phyloP scores from a whole-genome alignment of 2,329 filamentous ascomycete genomes.

The Diaporthe vaccinii region DNA sequence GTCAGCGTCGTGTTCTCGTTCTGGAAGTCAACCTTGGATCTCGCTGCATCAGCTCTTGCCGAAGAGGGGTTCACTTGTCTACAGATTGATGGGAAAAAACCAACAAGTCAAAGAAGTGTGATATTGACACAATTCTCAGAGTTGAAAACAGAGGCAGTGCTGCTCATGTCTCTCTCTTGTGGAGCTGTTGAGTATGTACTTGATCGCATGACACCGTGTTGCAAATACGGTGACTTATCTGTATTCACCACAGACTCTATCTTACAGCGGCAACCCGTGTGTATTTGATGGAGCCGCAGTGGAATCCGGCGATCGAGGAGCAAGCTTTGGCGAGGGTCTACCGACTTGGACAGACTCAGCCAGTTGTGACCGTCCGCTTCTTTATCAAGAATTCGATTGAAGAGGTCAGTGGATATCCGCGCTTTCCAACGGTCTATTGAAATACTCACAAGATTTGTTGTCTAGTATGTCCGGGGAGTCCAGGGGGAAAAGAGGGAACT shows the following conservation, averaged over 20 bases:
- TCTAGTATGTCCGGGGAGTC: neutral
- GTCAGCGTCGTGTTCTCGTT: constrained; percentile 26
- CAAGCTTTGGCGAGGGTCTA: constrained; percentile 12
- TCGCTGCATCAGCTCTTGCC: constrained; percentile 5
- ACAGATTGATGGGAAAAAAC: neutral
- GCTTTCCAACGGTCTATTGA: neutral
- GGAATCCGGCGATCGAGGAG: constrained; percentile 12
- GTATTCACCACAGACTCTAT: neutral
- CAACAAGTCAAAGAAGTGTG: neutral
- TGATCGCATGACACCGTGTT: neutral
- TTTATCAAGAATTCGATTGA: neutral
- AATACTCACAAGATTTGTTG: neutral
- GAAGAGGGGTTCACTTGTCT: neutral
- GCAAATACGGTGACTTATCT: neutral
- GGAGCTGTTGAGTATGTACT: constrained; percentile 8
- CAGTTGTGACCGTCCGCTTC: constrained; percentile 4
- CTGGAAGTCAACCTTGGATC: constrained; percentile 24
- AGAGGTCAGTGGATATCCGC: neutral
- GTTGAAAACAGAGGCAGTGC: neutral
- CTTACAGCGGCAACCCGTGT: neutral
- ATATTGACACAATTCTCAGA: neutral
- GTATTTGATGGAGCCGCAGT: constrained; percentile 33
- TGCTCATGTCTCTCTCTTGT: constrained; percentile 21
- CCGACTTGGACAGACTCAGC: constrained; percentile 5
- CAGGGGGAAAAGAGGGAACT: neutral